Percentiles rank a stretch among this genome's conserved stretches.
Evolutionary conservation across 2,329 filamentous ascomycete genomes (phyloP).

Genomic region (Colletotrichum liriopes): DNA sequence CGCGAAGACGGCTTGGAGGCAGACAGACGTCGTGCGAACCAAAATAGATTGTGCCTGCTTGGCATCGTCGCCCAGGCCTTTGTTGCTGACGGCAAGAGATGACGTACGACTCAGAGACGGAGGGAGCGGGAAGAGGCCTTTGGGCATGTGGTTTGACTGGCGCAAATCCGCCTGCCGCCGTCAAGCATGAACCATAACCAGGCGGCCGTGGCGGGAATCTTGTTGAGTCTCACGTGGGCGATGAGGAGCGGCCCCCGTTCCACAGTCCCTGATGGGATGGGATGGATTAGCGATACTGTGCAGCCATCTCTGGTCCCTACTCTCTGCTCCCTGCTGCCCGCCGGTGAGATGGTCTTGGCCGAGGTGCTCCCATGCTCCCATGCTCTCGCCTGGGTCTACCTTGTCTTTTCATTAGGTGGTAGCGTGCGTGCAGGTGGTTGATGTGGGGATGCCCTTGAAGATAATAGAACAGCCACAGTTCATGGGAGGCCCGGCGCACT

Average conservation of each 20-base stretch:
- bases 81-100: conserved; percentile 37
- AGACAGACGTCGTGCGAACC: neutral
- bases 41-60: conserved; percentile 42
- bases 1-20: neutral
- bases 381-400: conserved; percentile 37
- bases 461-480: conserved; percentile 34
- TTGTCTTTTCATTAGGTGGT: conserved; percentile 39
- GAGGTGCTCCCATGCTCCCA: conserved; percentile 39
- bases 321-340: conserved; percentile 11
- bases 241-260: conserved; percentile 33
- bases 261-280: conserved; percentile 33
- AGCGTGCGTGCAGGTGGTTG: conserved; percentile 37
- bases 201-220: conserved; percentile 33
- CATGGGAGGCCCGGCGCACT: neutral
- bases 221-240: conserved; percentile 40
- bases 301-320: conserved; percentile 3
- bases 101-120: conserved; percentile 38
- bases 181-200: conserved; percentile 34
- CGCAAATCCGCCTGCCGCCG: conserved; percentile 32
- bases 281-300: conserved; percentile 39
- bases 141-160: conserved; percentile 30
- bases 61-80: conserved; percentile 21
- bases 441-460: conserved; percentile 41
- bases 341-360: conserved; percentile 32
- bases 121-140: conserved; percentile 12